Evolutionary conservation across 2,329 filamentous ascomycete genomes (phyloP).

Genomic region (Aspergillus ochraceus): DNA sequence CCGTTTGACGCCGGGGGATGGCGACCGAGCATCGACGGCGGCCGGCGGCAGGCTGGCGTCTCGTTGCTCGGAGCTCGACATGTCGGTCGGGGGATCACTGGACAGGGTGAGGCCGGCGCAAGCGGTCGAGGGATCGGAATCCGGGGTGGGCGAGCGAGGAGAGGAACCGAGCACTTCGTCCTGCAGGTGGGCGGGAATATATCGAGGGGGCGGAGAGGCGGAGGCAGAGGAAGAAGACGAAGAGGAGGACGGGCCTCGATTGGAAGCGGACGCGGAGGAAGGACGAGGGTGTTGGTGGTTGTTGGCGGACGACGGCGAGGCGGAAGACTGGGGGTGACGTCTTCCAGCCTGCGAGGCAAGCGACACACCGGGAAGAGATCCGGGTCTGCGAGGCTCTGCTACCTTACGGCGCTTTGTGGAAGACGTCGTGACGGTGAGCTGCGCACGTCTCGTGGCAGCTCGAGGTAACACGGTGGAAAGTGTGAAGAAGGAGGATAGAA

Average conservation of each 20-base stretch:
- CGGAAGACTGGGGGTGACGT: conserved; percentile 32
- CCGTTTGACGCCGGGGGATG: conserved; percentile 39
- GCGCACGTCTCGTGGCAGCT: conserved; percentile 47
- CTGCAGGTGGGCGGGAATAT: conserved; percentile 58
- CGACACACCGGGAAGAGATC: conserved; percentile 29
- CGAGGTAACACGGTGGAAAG: conserved; percentile 27
- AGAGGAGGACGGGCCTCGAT: conserved; percentile 29
- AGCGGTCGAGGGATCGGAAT: conserved; percentile 49
- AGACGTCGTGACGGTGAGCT: conserved; percentile 52
- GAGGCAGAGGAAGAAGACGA: conserved; percentile 35
- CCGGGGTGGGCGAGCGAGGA: conserved; percentile 38
- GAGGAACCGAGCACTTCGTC: conserved; percentile 46
- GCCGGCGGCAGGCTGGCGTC: conserved; percentile 23
- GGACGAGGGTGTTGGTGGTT: conserved; percentile 11
- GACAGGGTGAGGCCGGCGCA: conserved; percentile 54
- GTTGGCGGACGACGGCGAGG: conserved; percentile 3
- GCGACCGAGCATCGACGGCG: conserved; percentile 27
- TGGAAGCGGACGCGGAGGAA: conserved; percentile 24
- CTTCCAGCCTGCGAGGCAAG: conserved; percentile 33
- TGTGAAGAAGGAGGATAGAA: neutral
- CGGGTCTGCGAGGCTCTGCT: conserved; percentile 44
- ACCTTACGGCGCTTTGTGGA: conserved; percentile 52
- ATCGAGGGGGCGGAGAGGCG: conserved; percentile 41
- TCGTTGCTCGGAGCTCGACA: conserved; percentile 40
- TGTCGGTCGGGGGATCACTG: conserved; percentile 45